Conservation (phyloP, 78 protist genomes). For the Emiliania huxleyi region DNA sequence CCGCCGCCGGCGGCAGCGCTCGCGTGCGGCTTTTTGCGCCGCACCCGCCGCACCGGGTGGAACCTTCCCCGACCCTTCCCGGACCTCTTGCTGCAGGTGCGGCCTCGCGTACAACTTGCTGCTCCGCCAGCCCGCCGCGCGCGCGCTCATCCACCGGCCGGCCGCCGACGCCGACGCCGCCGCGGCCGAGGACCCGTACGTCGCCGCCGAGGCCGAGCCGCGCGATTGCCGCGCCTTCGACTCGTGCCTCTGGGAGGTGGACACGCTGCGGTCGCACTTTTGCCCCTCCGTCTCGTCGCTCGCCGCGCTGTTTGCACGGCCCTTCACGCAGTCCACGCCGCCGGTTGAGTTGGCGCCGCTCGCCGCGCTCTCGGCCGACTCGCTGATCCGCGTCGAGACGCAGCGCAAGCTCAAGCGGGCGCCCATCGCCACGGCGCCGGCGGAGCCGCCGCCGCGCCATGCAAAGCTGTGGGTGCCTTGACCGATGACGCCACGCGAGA, state of each 20-base stretch:
- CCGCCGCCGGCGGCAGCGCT: not conserved
- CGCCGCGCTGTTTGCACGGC: not conserved
- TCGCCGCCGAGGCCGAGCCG: not conserved
- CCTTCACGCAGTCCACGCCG: not conserved
- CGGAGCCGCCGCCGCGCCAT: too few species aligned
- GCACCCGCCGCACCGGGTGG: too few species aligned
- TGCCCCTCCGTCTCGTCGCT: not conserved
- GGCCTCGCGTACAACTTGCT: not conserved
- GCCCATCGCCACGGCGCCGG: not conserved
- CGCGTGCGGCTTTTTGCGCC: not conserved
- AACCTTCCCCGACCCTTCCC: too few species aligned
- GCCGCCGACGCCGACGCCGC: not conserved
- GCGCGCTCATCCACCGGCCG: not conserved
- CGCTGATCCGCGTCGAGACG: not conserved
- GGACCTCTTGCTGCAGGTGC: too few species aligned
- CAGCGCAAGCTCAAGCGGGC: not conserved
- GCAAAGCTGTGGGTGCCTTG: too few species aligned
- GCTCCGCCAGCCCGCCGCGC: not conserved
- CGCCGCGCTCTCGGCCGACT: not conserved
- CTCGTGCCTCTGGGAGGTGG: not conserved
- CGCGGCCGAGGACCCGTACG: not conserved
- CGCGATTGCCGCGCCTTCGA: not conserved
- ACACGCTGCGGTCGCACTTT: not conserved
- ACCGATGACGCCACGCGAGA: too few species aligned
- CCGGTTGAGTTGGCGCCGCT: not conserved